phyloP scores from a whole-genome alignment of 2,329 filamentous ascomycete genomes.

The Fusarium dlaminii region DNA sequence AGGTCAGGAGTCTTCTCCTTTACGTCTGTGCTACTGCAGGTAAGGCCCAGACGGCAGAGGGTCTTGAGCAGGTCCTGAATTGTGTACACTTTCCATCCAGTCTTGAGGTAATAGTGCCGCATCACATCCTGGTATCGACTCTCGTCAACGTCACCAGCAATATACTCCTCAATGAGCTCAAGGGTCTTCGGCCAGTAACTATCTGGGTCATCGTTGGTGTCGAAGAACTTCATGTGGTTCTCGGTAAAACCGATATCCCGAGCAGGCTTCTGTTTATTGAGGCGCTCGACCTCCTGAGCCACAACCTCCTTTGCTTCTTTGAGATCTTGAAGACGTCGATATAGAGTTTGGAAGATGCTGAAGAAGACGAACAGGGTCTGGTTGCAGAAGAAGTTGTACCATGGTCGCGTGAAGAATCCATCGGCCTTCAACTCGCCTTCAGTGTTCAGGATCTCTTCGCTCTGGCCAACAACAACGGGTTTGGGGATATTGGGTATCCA shows the following conservation, averaged over 20 bases:
- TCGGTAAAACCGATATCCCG: constrained; percentile 85
- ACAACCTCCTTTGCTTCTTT: constrained; percentile 83
- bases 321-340: constrained; percentile 82
- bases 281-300: constrained; percentile 75
- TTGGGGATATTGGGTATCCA: constrained; percentile 71
- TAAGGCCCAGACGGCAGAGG: constrained; percentile 80
- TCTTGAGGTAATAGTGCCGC: constrained; percentile 88
- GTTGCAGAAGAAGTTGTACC: constrained; percentile 92
- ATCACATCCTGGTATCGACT: constrained; percentile 88
- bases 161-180: constrained; percentile 85
- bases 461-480: constrained; percentile 61
- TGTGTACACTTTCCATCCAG: constrained; percentile 93
- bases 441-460: constrained; percentile 65
- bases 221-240: constrained; percentile 82
- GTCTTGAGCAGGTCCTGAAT: constrained; percentile 88
- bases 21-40: constrained; percentile 84
- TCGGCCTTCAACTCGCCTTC: constrained; percentile 77
- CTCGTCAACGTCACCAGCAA: constrained; percentile 84
- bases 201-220: constrained; percentile 64
- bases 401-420: constrained; percentile 80
- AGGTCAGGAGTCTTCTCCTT: constrained; percentile 96
- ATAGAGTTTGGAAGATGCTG: constrained; percentile 90
- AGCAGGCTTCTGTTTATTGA: constrained; percentile 81
- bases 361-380: constrained; percentile 94
- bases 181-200: constrained; percentile 89